These are phyloP conservation scores for Dipodascopsis tothii DNA, from an alignment of 805 yeast species.

Conservation along the genomic window DNA sequence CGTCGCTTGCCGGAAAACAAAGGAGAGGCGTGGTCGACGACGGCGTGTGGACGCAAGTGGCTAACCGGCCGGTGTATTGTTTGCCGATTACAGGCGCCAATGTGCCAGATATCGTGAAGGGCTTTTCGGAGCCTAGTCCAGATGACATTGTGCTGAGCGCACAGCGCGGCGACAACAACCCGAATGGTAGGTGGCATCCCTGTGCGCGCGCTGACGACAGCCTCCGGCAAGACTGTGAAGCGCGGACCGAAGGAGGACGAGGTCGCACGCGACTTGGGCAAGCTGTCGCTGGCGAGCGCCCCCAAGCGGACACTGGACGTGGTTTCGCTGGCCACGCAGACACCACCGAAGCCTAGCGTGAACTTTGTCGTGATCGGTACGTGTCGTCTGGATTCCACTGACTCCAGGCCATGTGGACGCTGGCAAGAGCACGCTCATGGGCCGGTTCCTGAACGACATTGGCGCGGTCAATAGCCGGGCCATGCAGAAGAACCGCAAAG, in stretches of 20 bases:
- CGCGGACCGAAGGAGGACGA: conserved; percentile 13
- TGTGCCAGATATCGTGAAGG: conserved; percentile 36
- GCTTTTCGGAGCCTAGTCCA: conserved; percentile 71
- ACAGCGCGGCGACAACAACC: conserved; percentile 34
- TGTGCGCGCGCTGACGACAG: too few species aligned
- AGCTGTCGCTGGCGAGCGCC: too few species aligned
- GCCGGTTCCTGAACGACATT: conserved; percentile 58
- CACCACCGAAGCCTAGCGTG: conserved; percentile 44
- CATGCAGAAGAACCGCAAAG: conserved; percentile 54
- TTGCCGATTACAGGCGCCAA: conserved; percentile 33
- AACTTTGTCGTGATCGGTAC: conserved; percentile 68
- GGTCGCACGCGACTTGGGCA: too few species aligned
- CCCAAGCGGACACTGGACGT: conserved; percentile 41
- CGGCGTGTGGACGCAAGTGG: conserved; percentile 25
- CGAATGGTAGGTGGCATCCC: conserved; percentile 6
- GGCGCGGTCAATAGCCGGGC: conserved; percentile 61
- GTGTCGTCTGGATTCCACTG: background rate
- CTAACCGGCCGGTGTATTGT: conserved; percentile 35
- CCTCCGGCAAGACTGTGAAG: background rate
- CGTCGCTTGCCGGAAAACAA: background rate
- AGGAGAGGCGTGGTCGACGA: background rate
- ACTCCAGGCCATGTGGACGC: conserved; percentile 64
- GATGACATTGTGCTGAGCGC: conserved; percentile 64
- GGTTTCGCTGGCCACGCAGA: conserved; percentile 33
- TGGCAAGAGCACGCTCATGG: conserved; percentile 75